These are phyloP conservation scores for Podila verticillata DNA, from an alignment of 192 early-diverging fungal genomes.

Conservation along the genomic window DNA sequence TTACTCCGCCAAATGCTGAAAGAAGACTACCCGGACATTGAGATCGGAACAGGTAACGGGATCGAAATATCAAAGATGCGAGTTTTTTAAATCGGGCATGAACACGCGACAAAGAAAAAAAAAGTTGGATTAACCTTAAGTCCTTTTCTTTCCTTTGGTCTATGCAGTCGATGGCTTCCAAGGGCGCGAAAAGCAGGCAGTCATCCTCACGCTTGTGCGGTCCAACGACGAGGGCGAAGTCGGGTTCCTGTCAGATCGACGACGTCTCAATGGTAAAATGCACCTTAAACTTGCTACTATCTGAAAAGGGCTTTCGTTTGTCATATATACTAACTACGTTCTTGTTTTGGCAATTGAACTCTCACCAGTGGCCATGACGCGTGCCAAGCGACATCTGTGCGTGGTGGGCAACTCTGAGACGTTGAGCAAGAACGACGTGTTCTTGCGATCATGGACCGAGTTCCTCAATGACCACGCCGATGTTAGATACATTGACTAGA, in stretches of 20 bases:
- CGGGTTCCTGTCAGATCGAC: constrained; percentile 84
- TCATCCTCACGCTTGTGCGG: constrained; percentile 83
- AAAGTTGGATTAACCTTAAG: not conserved
- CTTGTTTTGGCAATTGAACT: not conserved
- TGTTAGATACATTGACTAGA: constrained; percentile 56
- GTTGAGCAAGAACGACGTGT: constrained; percentile 59
- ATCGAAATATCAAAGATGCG: not conserved
- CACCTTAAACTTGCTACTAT: not conserved
- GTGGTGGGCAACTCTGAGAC: constrained; percentile 83
- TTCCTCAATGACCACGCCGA: constrained; percentile 59
- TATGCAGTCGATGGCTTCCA: constrained; percentile 85
- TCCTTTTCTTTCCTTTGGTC: not conserved
- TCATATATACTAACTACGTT: not conserved
- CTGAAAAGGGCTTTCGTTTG: not conserved
- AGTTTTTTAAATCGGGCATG: not conserved
- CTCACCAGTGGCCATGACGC: constrained; percentile 79
- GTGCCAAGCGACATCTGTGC: constrained; percentile 87
- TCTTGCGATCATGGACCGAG: constrained; percentile 60
- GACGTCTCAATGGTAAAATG: constrained; percentile 81
- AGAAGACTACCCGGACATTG: constrained; percentile 67
- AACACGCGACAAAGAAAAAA: not conserved
- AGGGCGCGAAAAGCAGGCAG: constrained; percentile 90
- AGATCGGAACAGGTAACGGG: constrained; percentile 69
- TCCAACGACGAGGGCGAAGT: constrained; percentile 81
- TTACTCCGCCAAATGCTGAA: constrained; percentile 54